Percentiles rank a stretch among this genome's conserved stretches.
These are phyloP conservation scores for Zygoascus meyerae DNA, from an alignment of 1,139 yeast genomes.

Conservation along the genomic window DNA sequence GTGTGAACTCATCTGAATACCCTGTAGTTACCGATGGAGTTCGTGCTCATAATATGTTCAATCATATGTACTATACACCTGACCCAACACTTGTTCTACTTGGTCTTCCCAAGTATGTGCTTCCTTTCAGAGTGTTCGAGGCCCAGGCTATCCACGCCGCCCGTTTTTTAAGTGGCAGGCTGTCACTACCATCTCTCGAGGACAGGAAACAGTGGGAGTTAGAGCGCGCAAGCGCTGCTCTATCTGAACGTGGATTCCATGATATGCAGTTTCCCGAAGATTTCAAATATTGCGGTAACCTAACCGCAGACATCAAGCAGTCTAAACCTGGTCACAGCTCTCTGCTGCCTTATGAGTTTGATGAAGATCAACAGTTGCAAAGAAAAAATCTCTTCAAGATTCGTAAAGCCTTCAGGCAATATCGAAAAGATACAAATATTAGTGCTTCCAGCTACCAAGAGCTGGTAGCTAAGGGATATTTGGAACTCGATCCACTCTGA, in stretches of 20 bases:
- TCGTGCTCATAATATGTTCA: conserved; percentile 47
- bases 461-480: conserved; percentile 8
- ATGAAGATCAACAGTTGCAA: neutral
- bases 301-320: conserved; percentile 8
- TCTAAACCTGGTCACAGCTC: conserved; percentile 3
- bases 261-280: conserved; percentile 13
- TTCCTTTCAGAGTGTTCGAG: conserved; percentile 10
- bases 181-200: conserved; percentile 11
- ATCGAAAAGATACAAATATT: conserved; percentile 6
- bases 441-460: conserved; percentile 5
- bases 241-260: conserved; percentile 12
- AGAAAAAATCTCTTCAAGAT: conserved; percentile 3
- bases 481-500: neutral
- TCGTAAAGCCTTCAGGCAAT: conserved; percentile 8
- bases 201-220: conserved; percentile 9
- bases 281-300: conserved; percentile 11
- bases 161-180: conserved; percentile 11
- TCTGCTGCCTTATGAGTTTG: conserved; percentile 5
- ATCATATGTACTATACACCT: conserved; percentile 46
- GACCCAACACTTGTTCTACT: conserved; percentile 55
- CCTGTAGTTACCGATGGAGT: conserved; percentile 41
- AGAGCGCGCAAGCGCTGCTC: conserved; percentile 9
- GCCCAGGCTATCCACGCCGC: conserved; percentile 13
- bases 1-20: conserved; percentile 15
- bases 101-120: conserved; percentile 31